Base-by-base conservation (phyloP, 768 basidiomycete species). In the Sutorius australiensis region DNA sequence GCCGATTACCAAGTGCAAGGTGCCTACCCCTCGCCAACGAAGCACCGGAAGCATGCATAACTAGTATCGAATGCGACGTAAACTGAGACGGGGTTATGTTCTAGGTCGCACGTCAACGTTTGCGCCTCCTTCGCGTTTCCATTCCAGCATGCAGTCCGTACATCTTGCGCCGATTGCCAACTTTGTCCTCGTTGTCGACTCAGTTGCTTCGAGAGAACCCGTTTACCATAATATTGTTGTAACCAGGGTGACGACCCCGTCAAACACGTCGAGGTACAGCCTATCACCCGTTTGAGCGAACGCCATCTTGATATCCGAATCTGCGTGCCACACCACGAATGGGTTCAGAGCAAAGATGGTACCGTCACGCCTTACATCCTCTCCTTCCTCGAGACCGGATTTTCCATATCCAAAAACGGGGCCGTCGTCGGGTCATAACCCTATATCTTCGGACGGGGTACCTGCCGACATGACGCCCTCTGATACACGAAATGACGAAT, bases 181-280 rank as follows among this genome's bases (percentile, higher is more conserved):
- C 33, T 13, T 45, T 17, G 33, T 42, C 19, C 3, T 24, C 34
- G 39, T 51, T 50, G 27, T 47, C 27, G 32, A 39, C 32, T 28
- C 4, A 16, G 7, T 44, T 36, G 38, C n/a, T 46, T 45, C 16
- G 16, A 28, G 39, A 46, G 50, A 58, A 53, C 27, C 17, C 12
- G 36, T 19, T 31, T 61, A 46, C 56, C 48, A 54, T 62, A 55
- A 52, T 46, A 37, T 37, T 37, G 59, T 37, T 37, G 59, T 61
- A 43, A 61, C 61, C 43, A 63, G 16, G 51, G 57, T 12, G 48
- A 38, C 49, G 17, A 28, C 40, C 9, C 40, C 27, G 30, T 27
- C n/a, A 1, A 31, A 38, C 17, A 11, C 5, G 28, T 11, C 30
- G 37, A 19, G 17, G 33, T 11, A 17, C n/a, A 43, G 31, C 24